Evolutionary conservation across 1,284 basidiomycete genomes (phyloP).

Genomic region (Sutorius eximius): DNA sequence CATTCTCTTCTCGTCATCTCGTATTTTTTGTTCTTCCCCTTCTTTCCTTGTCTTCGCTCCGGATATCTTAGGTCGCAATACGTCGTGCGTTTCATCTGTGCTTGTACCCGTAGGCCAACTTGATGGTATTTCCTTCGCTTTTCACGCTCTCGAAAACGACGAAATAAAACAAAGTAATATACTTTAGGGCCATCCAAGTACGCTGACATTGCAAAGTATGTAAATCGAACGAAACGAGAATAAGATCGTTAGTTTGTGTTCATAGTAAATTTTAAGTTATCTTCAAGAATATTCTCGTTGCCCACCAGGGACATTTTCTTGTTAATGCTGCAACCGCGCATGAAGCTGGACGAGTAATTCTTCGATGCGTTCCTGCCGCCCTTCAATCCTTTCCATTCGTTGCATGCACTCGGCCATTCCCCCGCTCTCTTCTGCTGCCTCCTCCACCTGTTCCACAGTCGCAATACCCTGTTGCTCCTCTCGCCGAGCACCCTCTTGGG

Average conservation of each 20-base stretch:
- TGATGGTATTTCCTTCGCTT: background rate
- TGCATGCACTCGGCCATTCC: conserved; percentile 36
- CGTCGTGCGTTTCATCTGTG: conserved; percentile 11
- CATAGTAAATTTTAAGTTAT: background rate
- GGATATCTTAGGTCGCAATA: conserved; percentile 11
- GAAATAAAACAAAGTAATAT: background rate
- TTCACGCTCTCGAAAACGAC: background rate
- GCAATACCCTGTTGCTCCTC: conserved; percentile 22
- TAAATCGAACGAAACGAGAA: background rate
- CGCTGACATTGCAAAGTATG: background rate
- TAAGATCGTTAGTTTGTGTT: background rate
- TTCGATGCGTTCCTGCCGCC: conserved; percentile 64
- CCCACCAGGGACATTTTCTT: no score
- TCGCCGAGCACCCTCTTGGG: conserved; percentile 10
- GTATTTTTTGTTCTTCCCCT: background rate
- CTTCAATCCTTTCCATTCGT: conserved; percentile 59
- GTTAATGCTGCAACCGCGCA: conserved; percentile 13
- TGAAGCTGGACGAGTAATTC: conserved; percentile 43
- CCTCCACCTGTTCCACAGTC: conserved; percentile 45
- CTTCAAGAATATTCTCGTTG: background rate
- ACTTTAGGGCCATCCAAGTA: background rate
- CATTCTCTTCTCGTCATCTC: conserved; percentile 1
- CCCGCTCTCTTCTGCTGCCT: conserved; percentile 31
- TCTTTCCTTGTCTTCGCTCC: background rate
- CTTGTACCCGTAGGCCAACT: conserved; percentile 14